Conservation (phyloP, 495 filamentous ascomycete species). For the Bombardia bombarda region DNA sequence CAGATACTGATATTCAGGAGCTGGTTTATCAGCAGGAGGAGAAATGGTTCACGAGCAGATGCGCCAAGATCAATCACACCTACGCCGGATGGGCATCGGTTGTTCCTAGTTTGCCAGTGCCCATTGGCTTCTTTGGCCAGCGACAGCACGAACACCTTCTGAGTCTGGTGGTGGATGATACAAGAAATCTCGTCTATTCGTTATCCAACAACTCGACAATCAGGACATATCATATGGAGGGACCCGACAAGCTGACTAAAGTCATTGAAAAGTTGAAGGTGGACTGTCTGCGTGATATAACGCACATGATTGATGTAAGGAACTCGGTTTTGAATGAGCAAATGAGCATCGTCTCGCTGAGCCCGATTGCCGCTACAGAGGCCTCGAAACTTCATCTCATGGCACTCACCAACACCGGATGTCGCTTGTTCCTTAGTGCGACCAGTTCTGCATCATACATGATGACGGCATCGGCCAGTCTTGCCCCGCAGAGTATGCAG, state of each 20-base stretch:
- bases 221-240: slow-evolving; percentile 71
- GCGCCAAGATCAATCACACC: slow-evolving; percentile 78
- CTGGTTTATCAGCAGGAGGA: slow-evolving; percentile 94
- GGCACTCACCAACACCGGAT: slow-evolving; percentile 83
- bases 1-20: slow-evolving; percentile 82
- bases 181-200: slow-evolving; percentile 79
- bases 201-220: slow-evolving; percentile 81
- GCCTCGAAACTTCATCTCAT: slow-evolving; percentile 80
- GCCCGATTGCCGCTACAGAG: slow-evolving; percentile 71
- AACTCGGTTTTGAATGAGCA: slow-evolving; percentile 54
- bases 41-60: slow-evolving; percentile 83
- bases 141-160: slow-evolving; percentile 49
- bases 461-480: slow-evolving; percentile 42
- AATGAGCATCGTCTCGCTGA: slow-evolving; percentile 72
- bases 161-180: slow-evolving; percentile 81
- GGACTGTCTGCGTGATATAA: slow-evolving; percentile 54
- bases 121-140: slow-evolving; percentile 18
- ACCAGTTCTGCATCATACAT: slow-evolving; percentile 70
- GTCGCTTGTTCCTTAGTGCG: slow-evolving; percentile 84
- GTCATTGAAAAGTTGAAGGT: slow-evolving; percentile 49
- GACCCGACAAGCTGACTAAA: slow-evolving; percentile 38
- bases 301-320: slow-evolving; percentile 59
- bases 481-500: slow-evolving; percentile 89
- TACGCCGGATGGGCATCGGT: slow-evolving; percentile 66
- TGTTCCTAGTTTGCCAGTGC: slow-evolving; percentile 44